Base-by-base conservation (phyloP, 225 moss, liverwort and hornwort species). In the Polytrichum commune region DNA sequence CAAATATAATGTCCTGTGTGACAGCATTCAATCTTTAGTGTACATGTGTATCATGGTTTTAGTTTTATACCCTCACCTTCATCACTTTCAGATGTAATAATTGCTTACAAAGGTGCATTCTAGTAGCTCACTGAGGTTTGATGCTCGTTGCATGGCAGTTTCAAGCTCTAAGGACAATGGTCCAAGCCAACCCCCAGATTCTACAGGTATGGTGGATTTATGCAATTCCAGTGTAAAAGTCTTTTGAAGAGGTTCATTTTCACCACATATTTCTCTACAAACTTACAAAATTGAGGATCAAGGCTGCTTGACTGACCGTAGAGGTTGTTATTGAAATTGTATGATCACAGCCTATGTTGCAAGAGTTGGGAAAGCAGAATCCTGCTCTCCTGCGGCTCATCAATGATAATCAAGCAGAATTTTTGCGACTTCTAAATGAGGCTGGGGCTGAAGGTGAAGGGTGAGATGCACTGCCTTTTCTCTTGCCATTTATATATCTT, bases 111-210 rank as follows among this genome's bases (percentile, higher is more conserved):
- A 24, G 27, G 62, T 63, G 5, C 62, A 16, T 16, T 63, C 62
- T 27, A 24, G 62, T 9, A 20, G 24, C 20, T 58, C 24, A 24
- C 22, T 58, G 9, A 20, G 6, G 58, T 20, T 20, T 58, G 20
- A 24, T 24, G 7, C 6, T 20, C 58, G 6, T 63, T 23, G 22
- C 24, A 22, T 68, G 79, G 65, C 80, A 92, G 92, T 92, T 92
- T 76, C 89, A 89, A 84, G 92, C 92, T 55, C 72, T 92, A 66
- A 89, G 92, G 81, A 89, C 85, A 53, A 92, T 92, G 92, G 92
- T 92, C 71, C 92, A 92, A 81, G 89, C 92, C 27, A 92, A 92
- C 74, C 92, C 92, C 25, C 92, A 92, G 76, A 92, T 92, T 71
- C 67, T 92, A 67, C 92, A 91, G 91, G 91, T 91, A 73, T 61